These are phyloP conservation scores for Mariannaea elegans DNA, from an alignment of 2,329 filamentous ascomycete genomes.

Conservation along the genomic window DNA sequence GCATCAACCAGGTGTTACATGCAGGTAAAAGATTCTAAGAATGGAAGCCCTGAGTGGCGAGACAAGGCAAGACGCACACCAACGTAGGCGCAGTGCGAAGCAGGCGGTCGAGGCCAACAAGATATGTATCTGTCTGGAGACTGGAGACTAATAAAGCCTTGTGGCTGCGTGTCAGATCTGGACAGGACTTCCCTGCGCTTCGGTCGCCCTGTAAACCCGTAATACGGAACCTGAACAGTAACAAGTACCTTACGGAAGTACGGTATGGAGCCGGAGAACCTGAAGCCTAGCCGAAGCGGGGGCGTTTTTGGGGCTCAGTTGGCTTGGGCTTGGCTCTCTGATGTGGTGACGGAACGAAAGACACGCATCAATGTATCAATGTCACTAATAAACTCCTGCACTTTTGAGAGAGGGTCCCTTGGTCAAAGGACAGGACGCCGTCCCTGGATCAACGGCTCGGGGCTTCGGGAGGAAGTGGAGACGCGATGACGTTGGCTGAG, in stretches of 20 bases:
- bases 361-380: background rate
- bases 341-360: slow-evolving; percentile 11
- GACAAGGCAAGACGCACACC: slow-evolving; percentile 17
- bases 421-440: slow-evolving; percentile 12
- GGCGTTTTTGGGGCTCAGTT: slow-evolving; percentile 25
- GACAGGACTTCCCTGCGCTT: slow-evolving; percentile 39
- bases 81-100: background rate
- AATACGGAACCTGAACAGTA: slow-evolving; percentile 17
- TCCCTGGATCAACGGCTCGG: slow-evolving; percentile 39
- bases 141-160: slow-evolving; percentile 17
- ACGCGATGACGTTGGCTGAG: slow-evolving; percentile 42
- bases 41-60: slow-evolving; percentile 34
- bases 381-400: background rate
- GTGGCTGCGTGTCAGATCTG: slow-evolving; percentile 44
- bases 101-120: slow-evolving; percentile 20
- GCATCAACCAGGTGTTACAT: slow-evolving; percentile 40
- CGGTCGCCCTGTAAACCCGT: slow-evolving; percentile 17
- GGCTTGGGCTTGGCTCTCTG: slow-evolving; percentile 16
- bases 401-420: background rate
- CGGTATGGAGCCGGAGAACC: slow-evolving; percentile 12
- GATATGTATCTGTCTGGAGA: slow-evolving; percentile 20
- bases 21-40: slow-evolving; percentile 41
- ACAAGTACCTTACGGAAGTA: background rate
- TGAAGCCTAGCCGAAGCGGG: slow-evolving; percentile 18
- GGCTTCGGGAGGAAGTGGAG: slow-evolving; percentile 42